A percentile compares a stretch with the other conserved stretches of the same genome.
These are phyloP conservation scores for Dactylellina leptospora DNA, from an alignment of 2,329 filamentous ascomycete species.

Conservation along the genomic window DNA sequence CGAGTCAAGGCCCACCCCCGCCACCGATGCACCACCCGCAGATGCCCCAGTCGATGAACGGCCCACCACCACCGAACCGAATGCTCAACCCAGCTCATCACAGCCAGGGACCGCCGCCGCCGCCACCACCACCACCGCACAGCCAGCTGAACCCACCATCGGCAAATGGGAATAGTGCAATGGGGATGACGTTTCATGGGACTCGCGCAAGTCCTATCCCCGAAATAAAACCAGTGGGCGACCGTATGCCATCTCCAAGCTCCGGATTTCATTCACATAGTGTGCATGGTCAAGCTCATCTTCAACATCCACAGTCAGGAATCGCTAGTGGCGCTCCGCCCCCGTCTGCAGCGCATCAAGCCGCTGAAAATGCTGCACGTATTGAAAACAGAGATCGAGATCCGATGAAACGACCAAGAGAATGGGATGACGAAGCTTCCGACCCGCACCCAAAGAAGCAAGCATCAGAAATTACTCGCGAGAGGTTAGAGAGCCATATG, in stretches of 20 bases:
- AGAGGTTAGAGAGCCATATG: conserved; percentile 83
- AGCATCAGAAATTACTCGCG: conserved; percentile 85
- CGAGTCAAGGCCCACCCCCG: conserved; percentile 55
- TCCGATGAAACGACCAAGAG: conserved; percentile 83
- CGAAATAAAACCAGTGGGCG: conserved; percentile 83
- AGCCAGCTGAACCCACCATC: conserved; percentile 65
- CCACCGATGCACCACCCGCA: conserved; percentile 63
- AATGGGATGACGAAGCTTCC: conserved; percentile 82
- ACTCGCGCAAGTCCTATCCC: conserved; percentile 72
- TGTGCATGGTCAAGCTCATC: conserved; percentile 65
- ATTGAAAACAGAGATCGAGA: conserved; percentile 61
- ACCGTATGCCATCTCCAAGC: conserved; percentile 88
- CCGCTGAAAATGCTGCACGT: conserved; percentile 73
- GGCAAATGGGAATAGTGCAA: conserved; percentile 69
- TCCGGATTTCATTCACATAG: conserved; percentile 75
- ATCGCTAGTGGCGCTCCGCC: conserved; percentile 75
- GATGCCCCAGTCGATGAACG: conserved; percentile 62
- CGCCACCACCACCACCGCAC: conserved; percentile 55
- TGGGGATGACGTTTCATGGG: conserved; percentile 62
- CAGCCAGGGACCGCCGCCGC: conserved; percentile 61
- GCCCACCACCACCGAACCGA: conserved; percentile 62
- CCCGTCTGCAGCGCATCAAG: conserved; percentile 71
- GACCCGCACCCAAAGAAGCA: conserved; percentile 76
- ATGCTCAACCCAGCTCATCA: conserved; percentile 59
- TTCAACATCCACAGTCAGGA: conserved; percentile 74